These are phyloP conservation scores for Alternaria incomplexa DNA, from an alignment of 2,329 filamentous ascomycete genomes.

Conservation along the genomic window DNA sequence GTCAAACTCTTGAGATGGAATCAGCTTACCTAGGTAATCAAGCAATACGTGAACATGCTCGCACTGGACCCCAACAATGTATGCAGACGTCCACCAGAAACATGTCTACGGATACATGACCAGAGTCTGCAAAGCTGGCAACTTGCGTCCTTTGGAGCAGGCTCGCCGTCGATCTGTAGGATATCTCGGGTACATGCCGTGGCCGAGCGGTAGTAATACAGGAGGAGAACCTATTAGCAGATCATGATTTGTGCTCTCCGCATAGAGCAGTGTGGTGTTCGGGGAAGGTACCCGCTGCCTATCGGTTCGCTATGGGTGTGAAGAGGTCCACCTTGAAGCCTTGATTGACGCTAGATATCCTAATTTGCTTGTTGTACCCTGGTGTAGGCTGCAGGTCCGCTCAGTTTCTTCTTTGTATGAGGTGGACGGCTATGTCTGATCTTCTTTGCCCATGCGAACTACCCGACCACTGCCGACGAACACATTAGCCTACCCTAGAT, in stretches of 20 bases:
- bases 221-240: background rate
- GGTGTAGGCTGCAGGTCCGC: background rate
- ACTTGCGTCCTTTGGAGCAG: background rate
- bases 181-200: background rate
- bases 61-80: background rate
- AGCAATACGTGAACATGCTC: background rate
- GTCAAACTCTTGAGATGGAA: background rate
- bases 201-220: background rate
- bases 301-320: background rate
- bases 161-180: background rate
- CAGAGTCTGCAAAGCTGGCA: background rate
- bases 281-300: background rate
- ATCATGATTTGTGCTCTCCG: background rate
- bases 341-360: background rate
- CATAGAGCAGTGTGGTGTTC: background rate
- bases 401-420: background rate
- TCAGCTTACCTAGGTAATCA: background rate
- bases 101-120: background rate
- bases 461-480: background rate
- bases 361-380: background rate
- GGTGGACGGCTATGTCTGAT: background rate
- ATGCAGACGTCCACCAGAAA: background rate
- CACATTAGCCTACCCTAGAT: background rate
- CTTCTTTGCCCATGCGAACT: background rate
- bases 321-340: background rate